Evolutionary conservation across 2,329 filamentous ascomycete genomes (phyloP).

Genomic region (Fusarium heterosporum): DNA sequence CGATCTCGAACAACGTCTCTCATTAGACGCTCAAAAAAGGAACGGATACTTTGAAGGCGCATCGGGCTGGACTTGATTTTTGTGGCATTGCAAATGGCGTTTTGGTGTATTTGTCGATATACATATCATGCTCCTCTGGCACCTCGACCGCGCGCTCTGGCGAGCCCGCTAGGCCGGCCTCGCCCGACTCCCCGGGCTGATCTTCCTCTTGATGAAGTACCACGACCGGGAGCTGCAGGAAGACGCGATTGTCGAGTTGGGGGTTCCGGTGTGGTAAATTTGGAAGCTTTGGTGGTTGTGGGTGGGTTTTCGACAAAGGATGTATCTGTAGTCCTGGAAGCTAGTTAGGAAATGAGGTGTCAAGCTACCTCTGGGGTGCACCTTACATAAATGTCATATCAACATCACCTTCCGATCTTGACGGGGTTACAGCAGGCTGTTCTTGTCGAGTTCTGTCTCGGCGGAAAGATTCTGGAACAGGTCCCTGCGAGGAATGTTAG

Average conservation of each 20-base stretch:
- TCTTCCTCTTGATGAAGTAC: conserved; percentile 51
- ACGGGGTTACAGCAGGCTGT: conserved; percentile 48
- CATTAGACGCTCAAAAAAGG: not conserved
- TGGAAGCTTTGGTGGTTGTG: conserved; percentile 63
- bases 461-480: conserved; percentile 84
- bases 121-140: conserved; percentile 53
- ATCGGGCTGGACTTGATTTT: conserved; percentile 26
- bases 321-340: conserved; percentile 83
- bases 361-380: not conserved
- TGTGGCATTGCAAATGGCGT: conserved; percentile 32
- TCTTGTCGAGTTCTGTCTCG: conserved; percentile 70
- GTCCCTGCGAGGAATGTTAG: conserved; percentile 66
- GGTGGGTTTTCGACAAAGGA: conserved; percentile 89
- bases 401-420: conserved; percentile 57
- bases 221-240: conserved; percentile 56
- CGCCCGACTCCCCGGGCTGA: conserved; percentile 45
- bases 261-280: conserved; percentile 57
- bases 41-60: conserved; percentile 4
- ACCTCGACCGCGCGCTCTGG: conserved; percentile 59
- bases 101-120: conserved; percentile 23
- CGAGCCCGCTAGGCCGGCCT: conserved; percentile 60
- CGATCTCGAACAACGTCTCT: conserved; percentile 14
- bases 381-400: conserved; percentile 89
- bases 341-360: conserved; percentile 34
- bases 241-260: conserved; percentile 59